Percentiles rank a stretch among this genome's conserved stretches.
These are phyloP conservation scores for Eucalyptus coolabah DNA, from an alignment of 345 rosid genomes.

Conservation along the genomic window DNA sequence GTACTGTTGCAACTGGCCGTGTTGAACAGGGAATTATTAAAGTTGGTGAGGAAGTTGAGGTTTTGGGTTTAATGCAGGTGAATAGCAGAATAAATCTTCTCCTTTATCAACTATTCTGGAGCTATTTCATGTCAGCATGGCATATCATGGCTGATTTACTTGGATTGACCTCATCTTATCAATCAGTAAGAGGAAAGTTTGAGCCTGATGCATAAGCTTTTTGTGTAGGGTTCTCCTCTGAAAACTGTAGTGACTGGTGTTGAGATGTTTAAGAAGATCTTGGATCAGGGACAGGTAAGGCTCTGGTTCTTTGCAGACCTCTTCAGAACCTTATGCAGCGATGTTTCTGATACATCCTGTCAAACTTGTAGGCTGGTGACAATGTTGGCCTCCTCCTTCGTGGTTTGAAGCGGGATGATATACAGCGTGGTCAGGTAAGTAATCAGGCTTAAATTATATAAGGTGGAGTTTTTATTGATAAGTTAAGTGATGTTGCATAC, in stretches of 20 bases:
- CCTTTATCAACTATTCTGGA: background rate
- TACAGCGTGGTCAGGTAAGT: slow-evolving; percentile 86
- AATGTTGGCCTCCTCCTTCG: slow-evolving; percentile 96
- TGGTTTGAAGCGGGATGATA: slow-evolving; percentile 86
- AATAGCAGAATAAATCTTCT: background rate
- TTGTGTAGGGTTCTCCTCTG: slow-evolving; percentile 54
- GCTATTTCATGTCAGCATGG: background rate
- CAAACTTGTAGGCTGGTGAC: slow-evolving; percentile 74
- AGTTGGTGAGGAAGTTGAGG: slow-evolving; percentile 99
- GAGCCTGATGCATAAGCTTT: slow-evolving; percentile 1
- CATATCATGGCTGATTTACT: background rate
- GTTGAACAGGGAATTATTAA: slow-evolving; percentile 87
- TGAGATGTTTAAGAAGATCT: slow-evolving; percentile 96
- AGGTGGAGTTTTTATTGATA: background rate
- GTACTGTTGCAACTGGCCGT: slow-evolving; percentile 99
- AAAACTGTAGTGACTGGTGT: slow-evolving; percentile 92
- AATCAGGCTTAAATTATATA: background rate
- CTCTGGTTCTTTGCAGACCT: background rate
- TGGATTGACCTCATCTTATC: background rate
- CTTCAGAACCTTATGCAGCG: background rate
- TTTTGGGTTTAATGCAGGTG: slow-evolving; percentile 78
- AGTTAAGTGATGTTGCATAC: background rate
- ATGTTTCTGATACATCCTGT: background rate
- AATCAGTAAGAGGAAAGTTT: background rate
- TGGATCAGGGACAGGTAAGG: slow-evolving; percentile 92